Conservation (phyloP, 208 protist species). For the Phytomonas francai region DNA sequence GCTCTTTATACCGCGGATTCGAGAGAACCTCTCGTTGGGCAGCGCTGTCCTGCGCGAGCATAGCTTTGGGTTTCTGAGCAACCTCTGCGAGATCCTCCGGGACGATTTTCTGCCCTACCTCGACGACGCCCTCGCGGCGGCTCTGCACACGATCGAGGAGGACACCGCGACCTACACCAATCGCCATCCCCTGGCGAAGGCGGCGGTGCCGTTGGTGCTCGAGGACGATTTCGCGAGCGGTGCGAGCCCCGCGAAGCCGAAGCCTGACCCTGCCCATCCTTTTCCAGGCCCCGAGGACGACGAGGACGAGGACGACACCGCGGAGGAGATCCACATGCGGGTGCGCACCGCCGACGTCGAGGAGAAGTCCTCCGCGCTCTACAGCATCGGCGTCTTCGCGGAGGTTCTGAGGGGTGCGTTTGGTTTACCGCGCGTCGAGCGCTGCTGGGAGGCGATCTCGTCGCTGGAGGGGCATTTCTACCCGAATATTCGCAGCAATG, state of each 20-base stretch:
- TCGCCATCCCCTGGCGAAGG: constrained; percentile 52
- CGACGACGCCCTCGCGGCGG: constrained; percentile 47
- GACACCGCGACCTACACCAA: constrained; percentile 53
- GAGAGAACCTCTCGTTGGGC: constrained; percentile 43
- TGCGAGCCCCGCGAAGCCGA: too few species aligned
- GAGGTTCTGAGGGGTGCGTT: constrained; percentile 43
- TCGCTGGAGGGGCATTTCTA: constrained; percentile 52
- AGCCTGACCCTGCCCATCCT: too few species aligned
- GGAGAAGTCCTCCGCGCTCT: constrained; percentile 74
- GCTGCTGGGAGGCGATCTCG: constrained; percentile 41
- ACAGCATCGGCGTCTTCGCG: constrained; percentile 77
- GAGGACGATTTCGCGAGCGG: constrained; percentile 7
- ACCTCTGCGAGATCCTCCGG: constrained; percentile 68
- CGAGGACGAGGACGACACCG: constrained; percentile 40
- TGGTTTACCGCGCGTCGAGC: constrained; percentile 30
- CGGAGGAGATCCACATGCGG: constrained; percentile 52
- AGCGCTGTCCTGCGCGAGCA: constrained; percentile 65
- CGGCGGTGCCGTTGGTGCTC: background rate
- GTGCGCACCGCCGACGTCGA: constrained; percentile 79
- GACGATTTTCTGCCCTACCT: constrained; percentile 59
- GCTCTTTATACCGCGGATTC: constrained; percentile 62
- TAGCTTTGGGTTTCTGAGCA: constrained; percentile 78
- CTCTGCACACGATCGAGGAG: constrained; percentile 56
- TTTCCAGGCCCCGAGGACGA: constrained; percentile 27
- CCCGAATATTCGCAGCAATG: constrained; percentile 59